phyloP scores from a whole-genome alignment of 148 eudicot genomes.

The Silene conica region DNA sequence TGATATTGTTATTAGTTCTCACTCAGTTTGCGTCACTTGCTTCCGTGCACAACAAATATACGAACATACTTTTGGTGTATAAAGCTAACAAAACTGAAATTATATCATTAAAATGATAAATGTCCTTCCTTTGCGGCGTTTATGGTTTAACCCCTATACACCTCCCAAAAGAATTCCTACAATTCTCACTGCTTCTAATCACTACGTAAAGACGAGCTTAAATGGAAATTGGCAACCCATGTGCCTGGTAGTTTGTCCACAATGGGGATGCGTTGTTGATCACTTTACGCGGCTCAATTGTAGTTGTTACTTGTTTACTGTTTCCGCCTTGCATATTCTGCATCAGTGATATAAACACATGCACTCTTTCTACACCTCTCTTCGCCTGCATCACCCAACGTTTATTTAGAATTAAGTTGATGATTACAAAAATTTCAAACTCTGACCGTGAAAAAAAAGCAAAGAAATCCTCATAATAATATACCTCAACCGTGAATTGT shows the following conservation, averaged over 20 bases:
- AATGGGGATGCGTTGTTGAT: slow-evolving; percentile 22
- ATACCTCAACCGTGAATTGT: slow-evolving; percentile 76
- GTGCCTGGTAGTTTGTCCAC: slow-evolving; percentile 40
- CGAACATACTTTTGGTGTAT: no score
- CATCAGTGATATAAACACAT: slow-evolving; percentile 67
- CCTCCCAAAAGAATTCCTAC: neutral
- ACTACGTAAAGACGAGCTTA: neutral
- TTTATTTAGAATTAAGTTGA: neutral
- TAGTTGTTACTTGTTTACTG: slow-evolving; percentile 17
- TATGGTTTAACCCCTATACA: slow-evolving; percentile 19
- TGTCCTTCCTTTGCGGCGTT: neutral
- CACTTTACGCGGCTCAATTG: slow-evolving; percentile 18
- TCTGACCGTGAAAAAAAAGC: no score
- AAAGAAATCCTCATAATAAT: neutral
- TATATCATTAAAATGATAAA: no score
- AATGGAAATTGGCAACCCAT: slow-evolving; percentile 37
- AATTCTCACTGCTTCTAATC: neutral
- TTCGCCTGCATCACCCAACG: slow-evolving; percentile 28
- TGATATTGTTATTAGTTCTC: no score
- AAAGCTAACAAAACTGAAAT: no score
- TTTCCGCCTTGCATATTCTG: slow-evolving; percentile 52
- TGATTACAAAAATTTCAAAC: neutral
- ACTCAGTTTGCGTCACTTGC: no score
- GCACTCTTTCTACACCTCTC: slow-evolving; percentile 52
- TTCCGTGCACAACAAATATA: no score